Evolutionary conservation across 2,329 filamentous ascomycete genomes (phyloP).

Genomic region (Botrytis squamosa): DNA sequence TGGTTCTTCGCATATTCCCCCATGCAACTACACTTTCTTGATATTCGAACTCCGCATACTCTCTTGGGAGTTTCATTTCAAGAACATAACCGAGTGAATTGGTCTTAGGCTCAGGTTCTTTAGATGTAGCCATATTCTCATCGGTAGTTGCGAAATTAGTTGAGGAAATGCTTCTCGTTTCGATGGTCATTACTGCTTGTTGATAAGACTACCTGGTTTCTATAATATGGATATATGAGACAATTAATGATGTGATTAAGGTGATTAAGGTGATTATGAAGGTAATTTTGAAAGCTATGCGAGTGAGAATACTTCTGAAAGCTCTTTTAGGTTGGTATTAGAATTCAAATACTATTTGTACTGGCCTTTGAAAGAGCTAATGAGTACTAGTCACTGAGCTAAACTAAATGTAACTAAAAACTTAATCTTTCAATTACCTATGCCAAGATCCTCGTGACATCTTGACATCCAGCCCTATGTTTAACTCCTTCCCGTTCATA

Average conservation of each 20-base stretch:
- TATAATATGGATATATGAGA: neutral
- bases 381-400: neutral
- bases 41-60: neutral
- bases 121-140: neutral
- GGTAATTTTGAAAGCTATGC: too few species aligned
- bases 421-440: neutral
- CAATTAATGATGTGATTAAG: neutral
- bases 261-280: neutral
- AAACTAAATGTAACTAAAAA: neutral
- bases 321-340: neutral
- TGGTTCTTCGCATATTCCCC: accelerated
- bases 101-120: neutral
- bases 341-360: neutral
- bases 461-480: neutral
- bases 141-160: neutral
- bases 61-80: neutral
- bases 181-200: neutral
- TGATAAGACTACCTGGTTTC: neutral
- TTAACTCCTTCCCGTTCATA: neutral
- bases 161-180: neutral
- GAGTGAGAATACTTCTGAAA: neutral
- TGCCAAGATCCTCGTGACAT: neutral
- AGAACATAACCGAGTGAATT: neutral
- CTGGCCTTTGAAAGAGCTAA: neutral
- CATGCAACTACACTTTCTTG: accelerated